Base-by-base conservation (phyloP, 345 rosid species). In the Pistacia integerrima region DNA sequence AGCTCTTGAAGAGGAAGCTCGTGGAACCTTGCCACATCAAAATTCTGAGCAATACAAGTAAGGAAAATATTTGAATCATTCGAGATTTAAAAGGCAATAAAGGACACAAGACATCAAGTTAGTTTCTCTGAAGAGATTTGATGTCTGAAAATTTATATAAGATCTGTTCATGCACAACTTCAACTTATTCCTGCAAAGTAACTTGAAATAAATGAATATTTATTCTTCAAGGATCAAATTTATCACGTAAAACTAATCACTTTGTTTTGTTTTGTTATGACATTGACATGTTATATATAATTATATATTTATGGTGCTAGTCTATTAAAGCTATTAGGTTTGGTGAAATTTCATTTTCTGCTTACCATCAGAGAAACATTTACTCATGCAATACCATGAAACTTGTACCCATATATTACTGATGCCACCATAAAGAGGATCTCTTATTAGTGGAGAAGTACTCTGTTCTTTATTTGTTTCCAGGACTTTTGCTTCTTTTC, bases 31-130 rank as follows among this genome's bases (percentile, higher is more conserved):
- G 38, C 77, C 49, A 38, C 62, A 75, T 41, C 54, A 18, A 69
- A 35, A 62, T 70, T 65, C 61, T 64, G 59, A 77, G 57, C 86
- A 77, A 57, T 83, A 64, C 70, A 77, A 66, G 85, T 77, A 80
- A 77, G 81, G 36, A 4, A 69, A 20, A 3, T 67, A 30, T 49
- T 60, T 60, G 17, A 8, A 13, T 41, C 14, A 22, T 44, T 72
- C 5, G 33, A 33, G 8, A 18, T 33, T n/a, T 33, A 6, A 48
- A 68, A 68, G 11, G n/a, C 22, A 25, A 51, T 28, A 28, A 17
- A 72, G 0, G 14, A 38, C 16, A 12, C 20, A 57, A 44, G 12
- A 59, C 10, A 25, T 41, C 28, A 8, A 46, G 38, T 25, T 28
- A 25, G 36, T 2, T 3, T 60, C 44, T 22, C 48, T 73, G 7